These are phyloP conservation scores for Phytophthora foliorum DNA, from an alignment of 352 stramenopile species.

Conservation along the genomic window DNA sequence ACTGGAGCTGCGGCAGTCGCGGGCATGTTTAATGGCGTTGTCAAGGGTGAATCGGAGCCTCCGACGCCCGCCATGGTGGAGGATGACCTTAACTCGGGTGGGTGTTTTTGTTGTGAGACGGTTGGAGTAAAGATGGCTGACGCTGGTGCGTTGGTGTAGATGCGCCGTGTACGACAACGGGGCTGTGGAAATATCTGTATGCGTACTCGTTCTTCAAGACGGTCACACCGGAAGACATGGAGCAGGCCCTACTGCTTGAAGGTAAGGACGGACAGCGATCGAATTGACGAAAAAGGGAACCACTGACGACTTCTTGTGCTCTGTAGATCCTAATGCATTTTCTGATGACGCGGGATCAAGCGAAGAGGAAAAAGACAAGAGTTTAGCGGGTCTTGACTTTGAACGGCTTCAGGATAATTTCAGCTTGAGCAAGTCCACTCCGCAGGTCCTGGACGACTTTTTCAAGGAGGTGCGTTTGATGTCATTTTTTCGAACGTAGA, in stretches of 20 bases:
- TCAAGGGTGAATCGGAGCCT: constrained; percentile 39
- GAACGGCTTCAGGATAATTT: constrained; percentile 32
- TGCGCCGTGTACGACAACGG: constrained; percentile 68
- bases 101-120: constrained; percentile 1
- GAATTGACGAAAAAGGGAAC: background rate
- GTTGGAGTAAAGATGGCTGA: constrained; percentile 13
- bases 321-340: constrained; percentile 34
- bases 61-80: constrained; percentile 59
- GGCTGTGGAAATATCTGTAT: constrained; percentile 74
- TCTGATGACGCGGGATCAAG: constrained; percentile 22
- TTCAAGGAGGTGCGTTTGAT: constrained; percentile 53
- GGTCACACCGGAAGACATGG: constrained; percentile 68
- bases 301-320: constrained; percentile 1
- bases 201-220: constrained; percentile 74
- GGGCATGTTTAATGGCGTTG: constrained; percentile 28
- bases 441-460: constrained; percentile 45
- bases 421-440: constrained; percentile 22
- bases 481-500: background rate
- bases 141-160: constrained; percentile 40
- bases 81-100: constrained; percentile 73
- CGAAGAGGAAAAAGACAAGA: constrained; percentile 16
- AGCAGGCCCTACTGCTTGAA: constrained; percentile 66
- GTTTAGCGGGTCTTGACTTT: constrained; percentile 14
- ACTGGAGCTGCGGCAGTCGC: constrained; percentile 26
- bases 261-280: constrained; percentile 28